Evolutionary conservation across 2,329 filamentous ascomycete genomes (phyloP).

Genomic region (Aspergillus niger): DNA sequence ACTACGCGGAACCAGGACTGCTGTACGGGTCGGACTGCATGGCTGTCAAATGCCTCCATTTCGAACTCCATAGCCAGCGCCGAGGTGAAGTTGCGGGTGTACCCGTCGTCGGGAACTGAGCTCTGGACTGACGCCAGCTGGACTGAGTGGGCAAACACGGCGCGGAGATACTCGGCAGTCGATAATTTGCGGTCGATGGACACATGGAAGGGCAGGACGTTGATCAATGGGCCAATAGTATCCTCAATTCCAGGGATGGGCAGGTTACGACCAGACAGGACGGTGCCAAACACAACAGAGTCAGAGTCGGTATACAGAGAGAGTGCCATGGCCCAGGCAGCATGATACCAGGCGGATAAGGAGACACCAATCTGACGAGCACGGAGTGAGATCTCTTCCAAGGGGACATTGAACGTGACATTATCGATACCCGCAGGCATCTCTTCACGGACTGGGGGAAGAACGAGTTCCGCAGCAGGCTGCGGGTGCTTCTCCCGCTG

Average conservation of each 20-base stretch:
- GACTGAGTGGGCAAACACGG: neutral
- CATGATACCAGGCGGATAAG: neutral
- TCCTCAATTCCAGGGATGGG: conserved; percentile 18
- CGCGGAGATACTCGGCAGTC: neutral
- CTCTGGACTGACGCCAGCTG: conserved; percentile 6
- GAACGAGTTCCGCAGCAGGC: neutral
- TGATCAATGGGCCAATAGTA: conserved; percentile 40
- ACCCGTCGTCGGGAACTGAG: conserved; percentile 3
- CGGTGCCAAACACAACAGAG: conserved; percentile 9
- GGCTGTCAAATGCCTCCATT: neutral
- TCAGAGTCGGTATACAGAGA: neutral
- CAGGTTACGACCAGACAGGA: conserved; percentile 12
- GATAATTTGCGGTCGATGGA: conserved; percentile 10
- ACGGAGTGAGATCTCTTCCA: conserved; percentile 1
- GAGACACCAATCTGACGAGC: conserved; percentile 3
- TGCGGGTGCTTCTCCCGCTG: neutral
- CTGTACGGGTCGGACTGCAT: neutral
- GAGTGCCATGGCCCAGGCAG: conserved; percentile 13
- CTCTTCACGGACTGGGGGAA: neutral
- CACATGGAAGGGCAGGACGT: conserved; percentile 31
- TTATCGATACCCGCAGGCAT: neutral
- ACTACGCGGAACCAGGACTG: neutral
- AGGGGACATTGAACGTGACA: neutral
- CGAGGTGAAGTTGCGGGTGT: conserved; percentile 4
- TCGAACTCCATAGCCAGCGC: conserved; percentile 9